Percentiles rank a stretch among this genome's conserved stretches.
These are phyloP conservation scores for Penicillium egyptiacum DNA, from an alignment of 495 filamentous ascomycete genomes.

Conservation along the genomic window DNA sequence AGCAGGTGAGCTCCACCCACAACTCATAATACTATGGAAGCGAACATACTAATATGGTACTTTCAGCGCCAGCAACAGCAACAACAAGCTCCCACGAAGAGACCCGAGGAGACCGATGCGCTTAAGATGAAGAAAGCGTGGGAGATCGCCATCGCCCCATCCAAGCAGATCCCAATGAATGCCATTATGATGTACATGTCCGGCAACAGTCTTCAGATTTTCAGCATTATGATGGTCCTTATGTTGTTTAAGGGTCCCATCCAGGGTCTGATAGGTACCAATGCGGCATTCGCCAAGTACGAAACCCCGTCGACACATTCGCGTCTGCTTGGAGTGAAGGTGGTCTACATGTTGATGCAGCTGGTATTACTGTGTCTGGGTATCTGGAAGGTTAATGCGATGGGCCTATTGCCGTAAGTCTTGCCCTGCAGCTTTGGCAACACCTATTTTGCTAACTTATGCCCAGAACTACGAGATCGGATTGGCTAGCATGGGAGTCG, in stretches of 20 bases:
- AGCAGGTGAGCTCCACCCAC: constrained; percentile 33
- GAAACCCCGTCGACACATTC: constrained; percentile 76
- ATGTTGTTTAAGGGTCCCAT: constrained; percentile 98
- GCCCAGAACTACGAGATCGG: constrained; percentile 80
- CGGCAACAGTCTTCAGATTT: constrained; percentile 96
- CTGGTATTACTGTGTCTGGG: constrained; percentile 77
- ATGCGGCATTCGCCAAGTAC: constrained; percentile 79
- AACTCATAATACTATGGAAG: background rate
- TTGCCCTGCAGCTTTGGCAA: background rate
- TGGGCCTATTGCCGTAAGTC: constrained; percentile 90
- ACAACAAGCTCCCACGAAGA: constrained; percentile 37
- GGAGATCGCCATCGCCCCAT: constrained; percentile 92
- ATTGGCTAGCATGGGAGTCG: constrained; percentile 94
- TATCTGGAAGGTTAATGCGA: constrained; percentile 94
- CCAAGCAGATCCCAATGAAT: constrained; percentile 96
- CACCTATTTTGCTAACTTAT: constrained; percentile 19
- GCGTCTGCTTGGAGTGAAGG: constrained; percentile 76
- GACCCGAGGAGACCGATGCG: constrained; percentile 80
- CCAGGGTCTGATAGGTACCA: constrained; percentile 74
- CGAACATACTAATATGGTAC: constrained; percentile 13
- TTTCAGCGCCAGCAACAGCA: constrained; percentile 36
- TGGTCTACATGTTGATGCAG: constrained; percentile 85
- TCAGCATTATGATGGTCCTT: constrained; percentile 99
- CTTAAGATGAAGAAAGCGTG: constrained; percentile 98
- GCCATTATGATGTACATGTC: constrained; percentile 99